Evolutionary conservation across 2,329 filamentous ascomycete genomes (phyloP).

Genomic region (Pseudopyrenochaeta lycopersici): DNA sequence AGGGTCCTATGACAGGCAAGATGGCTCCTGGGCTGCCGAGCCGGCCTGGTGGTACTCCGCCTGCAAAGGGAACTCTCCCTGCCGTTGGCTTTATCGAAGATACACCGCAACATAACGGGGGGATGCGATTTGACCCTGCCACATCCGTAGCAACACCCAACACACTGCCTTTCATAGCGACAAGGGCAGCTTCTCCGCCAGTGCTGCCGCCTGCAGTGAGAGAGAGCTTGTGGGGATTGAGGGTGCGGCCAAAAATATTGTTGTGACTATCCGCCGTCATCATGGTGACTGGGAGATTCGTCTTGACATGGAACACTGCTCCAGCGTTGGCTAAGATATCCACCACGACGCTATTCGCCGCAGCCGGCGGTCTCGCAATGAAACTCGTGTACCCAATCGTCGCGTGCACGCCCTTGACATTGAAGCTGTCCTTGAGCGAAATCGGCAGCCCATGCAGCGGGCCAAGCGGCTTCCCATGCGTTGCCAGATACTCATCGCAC

Average conservation of each 20-base stretch:
- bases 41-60: constrained; percentile 38
- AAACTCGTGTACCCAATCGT: constrained; percentile 67
- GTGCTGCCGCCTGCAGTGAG: constrained; percentile 71
- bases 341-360: constrained; percentile 47
- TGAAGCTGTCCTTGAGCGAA: constrained; percentile 69
- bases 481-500: constrained; percentile 49
- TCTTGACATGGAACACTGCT: constrained; percentile 63
- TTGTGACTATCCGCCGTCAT: constrained; percentile 64
- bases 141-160: constrained; percentile 72
- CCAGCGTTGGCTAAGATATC: constrained; percentile 51
- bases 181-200: constrained; percentile 70
- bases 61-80: constrained; percentile 58
- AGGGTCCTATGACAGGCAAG: constrained; percentile 53
- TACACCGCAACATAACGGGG: constrained; percentile 74
- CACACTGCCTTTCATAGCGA: constrained; percentile 66
- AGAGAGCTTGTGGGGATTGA: constrained; percentile 70
- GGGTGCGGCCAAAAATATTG: constrained; percentile 68
- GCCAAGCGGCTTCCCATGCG: constrained; percentile 56
- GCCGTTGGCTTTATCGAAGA: constrained; percentile 63
- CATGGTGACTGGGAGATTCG: constrained; percentile 62
- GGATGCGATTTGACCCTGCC: constrained; percentile 74
- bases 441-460: constrained; percentile 64
- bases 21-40: constrained; percentile 44
- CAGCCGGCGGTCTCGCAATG: constrained; percentile 40
- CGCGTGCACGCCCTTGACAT: constrained; percentile 65